These are phyloP conservation scores for Pseudoscleropodium purum DNA, from an alignment of 225 moss, liverwort and hornwort species.

Conservation along the genomic window DNA sequence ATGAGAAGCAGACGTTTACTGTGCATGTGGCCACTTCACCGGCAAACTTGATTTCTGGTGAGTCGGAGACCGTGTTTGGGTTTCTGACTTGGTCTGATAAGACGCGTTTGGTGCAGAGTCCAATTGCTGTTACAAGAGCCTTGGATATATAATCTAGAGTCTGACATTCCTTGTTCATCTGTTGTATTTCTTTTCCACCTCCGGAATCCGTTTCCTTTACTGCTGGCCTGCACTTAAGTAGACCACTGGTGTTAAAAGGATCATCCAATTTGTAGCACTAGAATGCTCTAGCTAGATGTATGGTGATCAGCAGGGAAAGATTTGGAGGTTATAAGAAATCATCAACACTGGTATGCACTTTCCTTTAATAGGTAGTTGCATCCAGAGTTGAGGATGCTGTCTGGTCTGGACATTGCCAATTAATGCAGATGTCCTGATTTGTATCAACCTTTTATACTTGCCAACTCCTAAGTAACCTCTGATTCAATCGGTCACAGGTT, in stretches of 20 bases:
- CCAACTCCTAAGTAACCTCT: neutral
- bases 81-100: conserved; percentile 70
- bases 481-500: neutral
- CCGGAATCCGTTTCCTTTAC: neutral
- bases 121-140: conserved; percentile 61
- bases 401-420: neutral
- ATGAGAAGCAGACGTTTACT: conserved; percentile 54
- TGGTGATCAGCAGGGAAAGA: neutral
- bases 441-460: neutral
- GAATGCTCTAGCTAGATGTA: neutral
- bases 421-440: conserved; percentile 2
- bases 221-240: neutral
- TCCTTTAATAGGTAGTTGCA: neutral
- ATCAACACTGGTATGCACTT: neutral
- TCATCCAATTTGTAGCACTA: neutral
- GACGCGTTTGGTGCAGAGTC: conserved; percentile 63
- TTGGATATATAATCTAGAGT: conserved; percentile 13
- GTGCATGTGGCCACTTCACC: conserved; percentile 30
- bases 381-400: neutral
- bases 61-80: conserved; percentile 54
- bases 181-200: conserved; percentile 1
- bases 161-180: neutral
- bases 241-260: neutral
- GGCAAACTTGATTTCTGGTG: conserved; percentile 30
- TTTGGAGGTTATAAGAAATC: conserved; percentile 8